A percentile compares a stretch with the other conserved stretches of the same genome.
Conservation (phyloP, 2,329 filamentous ascomycete genomes). For the Aureobasidium sp. region DNA sequence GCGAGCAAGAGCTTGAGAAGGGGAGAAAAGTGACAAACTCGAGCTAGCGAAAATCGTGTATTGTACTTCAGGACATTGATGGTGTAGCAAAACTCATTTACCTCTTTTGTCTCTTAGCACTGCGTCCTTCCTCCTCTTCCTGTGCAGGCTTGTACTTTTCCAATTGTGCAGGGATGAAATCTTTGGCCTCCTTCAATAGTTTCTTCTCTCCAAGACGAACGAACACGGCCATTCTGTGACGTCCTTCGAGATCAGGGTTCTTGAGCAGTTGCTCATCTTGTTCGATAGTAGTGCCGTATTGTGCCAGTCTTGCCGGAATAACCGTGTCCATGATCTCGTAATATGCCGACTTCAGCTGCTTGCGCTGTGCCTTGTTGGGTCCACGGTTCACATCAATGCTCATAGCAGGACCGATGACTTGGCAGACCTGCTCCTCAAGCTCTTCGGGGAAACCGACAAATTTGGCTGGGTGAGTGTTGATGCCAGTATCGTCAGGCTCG, state of each 20-base stretch:
- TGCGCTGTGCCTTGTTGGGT: constrained; percentile 5
- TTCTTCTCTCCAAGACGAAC: constrained; percentile 9
- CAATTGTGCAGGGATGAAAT: not conserved
- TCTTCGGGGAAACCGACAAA: constrained; percentile 11
- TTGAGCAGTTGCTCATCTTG: constrained; percentile 8
- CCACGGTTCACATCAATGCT: not conserved
- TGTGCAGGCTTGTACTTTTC: constrained; percentile 12
- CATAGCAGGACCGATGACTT: not conserved
- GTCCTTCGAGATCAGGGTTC: not conserved
- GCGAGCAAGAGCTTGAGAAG: constrained; percentile 1
- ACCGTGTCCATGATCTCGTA: constrained; percentile 2
- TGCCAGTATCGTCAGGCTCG: constrained; percentile 12
- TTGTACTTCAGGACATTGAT: not conserved
- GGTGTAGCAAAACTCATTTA: not conserved
- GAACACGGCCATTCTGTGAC: constrained; percentile 9
- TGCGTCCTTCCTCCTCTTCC: constrained; percentile 2
- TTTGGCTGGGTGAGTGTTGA: not conserved
- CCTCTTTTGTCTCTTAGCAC: constrained; percentile 12
- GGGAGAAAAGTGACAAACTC: not conserved
- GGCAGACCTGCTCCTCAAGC: constrained; percentile 12
- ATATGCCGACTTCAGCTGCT: not conserved
- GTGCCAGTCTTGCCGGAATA: constrained; percentile 3
- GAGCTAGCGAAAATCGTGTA: not conserved
- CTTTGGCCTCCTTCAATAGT: constrained; percentile 8
- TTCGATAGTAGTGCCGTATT: constrained; percentile 15